Conservation (phyloP, 306 rosid genomes). For the Calophaca sinica region DNA sequence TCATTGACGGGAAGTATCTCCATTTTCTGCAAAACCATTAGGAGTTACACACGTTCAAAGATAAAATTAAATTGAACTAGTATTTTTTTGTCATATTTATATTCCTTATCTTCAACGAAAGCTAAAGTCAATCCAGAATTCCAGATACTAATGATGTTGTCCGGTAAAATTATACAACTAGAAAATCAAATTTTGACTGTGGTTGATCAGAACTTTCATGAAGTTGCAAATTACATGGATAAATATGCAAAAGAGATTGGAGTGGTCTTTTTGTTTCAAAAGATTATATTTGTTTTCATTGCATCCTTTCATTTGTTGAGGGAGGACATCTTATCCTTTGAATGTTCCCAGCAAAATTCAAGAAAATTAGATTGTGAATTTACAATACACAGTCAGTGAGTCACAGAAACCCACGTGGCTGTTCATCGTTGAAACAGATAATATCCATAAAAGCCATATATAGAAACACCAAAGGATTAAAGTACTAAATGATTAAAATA, state of each 20-base stretch:
- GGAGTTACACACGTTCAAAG: slow-evolving; percentile 24
- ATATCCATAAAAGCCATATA: slow-evolving; percentile 18
- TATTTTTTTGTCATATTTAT: slow-evolving; percentile 1
- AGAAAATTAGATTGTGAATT: slow-evolving; percentile 7
- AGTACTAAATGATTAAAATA: slow-evolving; percentile 46
- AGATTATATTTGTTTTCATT: slow-evolving; percentile 24
- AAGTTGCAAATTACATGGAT: slow-evolving; percentile 16
- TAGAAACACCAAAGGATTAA: slow-evolving; percentile 28
- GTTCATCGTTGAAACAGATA: slow-evolving; percentile 34
- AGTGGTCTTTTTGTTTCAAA: slow-evolving; percentile 6
- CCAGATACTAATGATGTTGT: slow-evolving; percentile 26
- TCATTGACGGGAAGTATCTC: slow-evolving; percentile 98
- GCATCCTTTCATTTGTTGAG: slow-evolving; percentile 16
- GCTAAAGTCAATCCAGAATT: slow-evolving; percentile 25
- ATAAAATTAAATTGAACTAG: slow-evolving; percentile 29
- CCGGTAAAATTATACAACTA: slow-evolving; percentile 22
- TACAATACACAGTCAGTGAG: slow-evolving; percentile 9
- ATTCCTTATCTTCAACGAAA: slow-evolving; percentile 38
- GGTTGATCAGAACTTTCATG: not conserved
- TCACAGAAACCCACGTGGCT: slow-evolving; percentile 9
- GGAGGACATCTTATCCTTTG: not conserved
- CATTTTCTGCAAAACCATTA: slow-evolving; percentile 79
- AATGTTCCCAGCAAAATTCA: slow-evolving; percentile 23
- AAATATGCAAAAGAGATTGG: slow-evolving; percentile 20
- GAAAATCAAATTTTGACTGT: slow-evolving; percentile 25